These are phyloP conservation scores for Botrytis deweyae DNA, from an alignment of 2,329 filamentous ascomycete species.

Conservation along the genomic window DNA sequence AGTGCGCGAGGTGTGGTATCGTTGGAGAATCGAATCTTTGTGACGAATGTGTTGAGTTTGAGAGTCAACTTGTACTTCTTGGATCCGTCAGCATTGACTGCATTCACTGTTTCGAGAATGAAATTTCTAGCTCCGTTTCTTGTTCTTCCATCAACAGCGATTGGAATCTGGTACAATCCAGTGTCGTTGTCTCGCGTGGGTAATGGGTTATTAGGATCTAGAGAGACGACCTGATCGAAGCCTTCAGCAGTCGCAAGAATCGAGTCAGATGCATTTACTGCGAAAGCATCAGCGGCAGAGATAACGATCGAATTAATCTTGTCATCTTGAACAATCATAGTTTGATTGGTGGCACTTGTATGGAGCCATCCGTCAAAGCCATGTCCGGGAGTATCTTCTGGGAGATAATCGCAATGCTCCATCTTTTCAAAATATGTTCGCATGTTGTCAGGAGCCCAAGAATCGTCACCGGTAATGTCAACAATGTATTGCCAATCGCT, in stretches of 20 bases:
- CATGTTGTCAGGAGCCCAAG: constrained; percentile 42
- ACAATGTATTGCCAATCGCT: constrained; percentile 33
- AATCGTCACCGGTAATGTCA: constrained; percentile 31
- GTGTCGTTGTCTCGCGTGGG: constrained; percentile 29
- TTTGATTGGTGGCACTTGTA: constrained; percentile 24
- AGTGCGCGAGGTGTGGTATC: constrained; percentile 39
- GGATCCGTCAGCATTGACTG: constrained; percentile 25
- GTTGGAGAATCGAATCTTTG: constrained; percentile 38
- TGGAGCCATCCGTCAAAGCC: constrained; percentile 38
- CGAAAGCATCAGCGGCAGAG: neutral
- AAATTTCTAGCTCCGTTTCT: constrained; percentile 32
- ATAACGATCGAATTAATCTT: constrained; percentile 15
- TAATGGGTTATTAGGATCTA: constrained; percentile 33
- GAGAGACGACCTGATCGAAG: constrained; percentile 23
- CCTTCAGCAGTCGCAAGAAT: neutral
- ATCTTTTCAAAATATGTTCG: constrained; percentile 44
- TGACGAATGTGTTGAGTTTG: constrained; percentile 38
- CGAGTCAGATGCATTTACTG: neutral
- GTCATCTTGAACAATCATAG: constrained; percentile 27
- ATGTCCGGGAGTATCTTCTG: constrained; percentile 38
- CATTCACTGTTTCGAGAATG: constrained; percentile 32
- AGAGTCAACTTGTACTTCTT: constrained; percentile 23
- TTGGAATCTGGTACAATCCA: constrained; percentile 35
- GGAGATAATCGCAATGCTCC: constrained; percentile 46
- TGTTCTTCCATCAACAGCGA: constrained; percentile 26